Evolutionary conservation across 1,284 basidiomycete genomes (phyloP), one percentile per base, ranked within the genome.

Genomic region (Cryptococcus sp.): DNA sequence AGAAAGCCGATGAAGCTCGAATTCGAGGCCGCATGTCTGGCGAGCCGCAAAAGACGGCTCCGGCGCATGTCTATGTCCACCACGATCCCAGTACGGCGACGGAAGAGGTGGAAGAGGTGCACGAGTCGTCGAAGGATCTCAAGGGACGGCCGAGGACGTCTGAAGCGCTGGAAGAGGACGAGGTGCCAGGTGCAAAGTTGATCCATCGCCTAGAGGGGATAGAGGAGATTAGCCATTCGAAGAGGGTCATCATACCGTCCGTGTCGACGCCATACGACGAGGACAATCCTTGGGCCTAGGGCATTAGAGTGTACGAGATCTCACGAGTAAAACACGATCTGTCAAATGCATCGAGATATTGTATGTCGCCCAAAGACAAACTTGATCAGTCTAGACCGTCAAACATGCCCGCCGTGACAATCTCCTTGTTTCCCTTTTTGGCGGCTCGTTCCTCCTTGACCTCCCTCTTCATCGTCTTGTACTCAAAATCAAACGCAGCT

Each of bases 391-490:
- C 69, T 21, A 72, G 49, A 42, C 59, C 70, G 50, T 69, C 69
- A 58, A 70, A 71, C 67, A 69, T 68, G 26, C 64, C 63, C 14
- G 51, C 59, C 77, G 68, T 84, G 9, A 87, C 87, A 55, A 76
- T 77, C 25, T 56, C 51, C 48, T 47, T 62, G 40, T 57, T 62
- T 16, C 48, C 50, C 48, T 65, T 60, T 39, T 56, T 62, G 5
- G 50, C 52, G 14, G 42, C 50, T 24, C 58, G 57, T 52, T 66
- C 69, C 66, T 80, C 81, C 49, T 81, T 65, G 80, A 87, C 86
- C 54, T 71, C 69, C 45, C 56, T 57, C 56, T 64, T 63, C 45
- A 71, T 50, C 21, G 55, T 45, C 54, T 65, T 63, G 50, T 71
- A 71, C 37, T 72, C 71, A 9, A 45, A 52, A 7, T 28, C 47